Conservation (phyloP, 2,329 filamentous ascomycete genomes). For the Cladorrhinum sp. region DNA sequence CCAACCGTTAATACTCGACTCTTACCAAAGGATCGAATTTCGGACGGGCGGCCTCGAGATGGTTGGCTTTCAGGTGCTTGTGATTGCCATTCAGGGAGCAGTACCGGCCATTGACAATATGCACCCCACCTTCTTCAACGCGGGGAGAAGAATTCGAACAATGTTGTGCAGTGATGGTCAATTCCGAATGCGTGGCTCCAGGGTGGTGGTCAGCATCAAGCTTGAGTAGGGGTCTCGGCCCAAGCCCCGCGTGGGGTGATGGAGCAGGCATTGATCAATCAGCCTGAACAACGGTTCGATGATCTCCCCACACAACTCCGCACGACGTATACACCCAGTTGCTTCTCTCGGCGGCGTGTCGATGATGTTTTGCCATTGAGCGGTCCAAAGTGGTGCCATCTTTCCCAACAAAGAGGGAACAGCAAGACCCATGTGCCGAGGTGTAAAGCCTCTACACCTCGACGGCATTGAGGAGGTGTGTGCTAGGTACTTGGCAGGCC, state of each 20-base stretch:
- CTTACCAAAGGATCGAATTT: not conserved
- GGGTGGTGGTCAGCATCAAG: not conserved
- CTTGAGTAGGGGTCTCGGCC: not conserved
- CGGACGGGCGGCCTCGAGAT: too few species aligned
- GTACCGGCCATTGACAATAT: too few species aligned
- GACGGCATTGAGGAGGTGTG: not conserved
- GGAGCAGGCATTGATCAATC: not conserved
- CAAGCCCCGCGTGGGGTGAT: not conserved
- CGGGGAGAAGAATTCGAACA: not conserved
- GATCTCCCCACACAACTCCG: not conserved
- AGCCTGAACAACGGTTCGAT: not conserved
- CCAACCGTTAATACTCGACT: too few species aligned
- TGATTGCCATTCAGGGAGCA: too few species aligned
- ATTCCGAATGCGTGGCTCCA: conserved; percentile 3
- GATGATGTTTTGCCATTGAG: not conserved
- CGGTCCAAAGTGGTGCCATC: not conserved
- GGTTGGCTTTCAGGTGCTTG: too few species aligned
- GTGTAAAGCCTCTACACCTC: not conserved
- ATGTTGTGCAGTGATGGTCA: not conserved
- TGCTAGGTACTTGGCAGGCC: not conserved
- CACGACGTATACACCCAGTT: not conserved
- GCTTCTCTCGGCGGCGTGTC: not conserved
- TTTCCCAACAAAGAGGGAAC: not conserved
- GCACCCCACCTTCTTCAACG: not conserved
- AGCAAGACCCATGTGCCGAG: not conserved